A percentile compares a stretch with the other conserved stretches of the same genome.
These are phyloP conservation scores for Cryptosporidium ubiquitum DNA, from an alignment of 169 alveolate species.

Conservation along the genomic window DNA sequence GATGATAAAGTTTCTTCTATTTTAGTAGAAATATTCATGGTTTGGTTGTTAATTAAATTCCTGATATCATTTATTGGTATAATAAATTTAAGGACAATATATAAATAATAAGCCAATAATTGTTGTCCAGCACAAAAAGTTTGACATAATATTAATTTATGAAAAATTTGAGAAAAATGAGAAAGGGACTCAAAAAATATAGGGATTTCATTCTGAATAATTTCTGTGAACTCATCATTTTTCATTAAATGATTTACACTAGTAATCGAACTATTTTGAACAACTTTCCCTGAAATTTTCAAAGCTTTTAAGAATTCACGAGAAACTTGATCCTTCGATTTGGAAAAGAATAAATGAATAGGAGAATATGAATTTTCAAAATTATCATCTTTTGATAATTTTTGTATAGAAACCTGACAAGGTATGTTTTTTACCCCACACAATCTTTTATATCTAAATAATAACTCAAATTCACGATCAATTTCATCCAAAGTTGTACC, in stretches of 20 bases:
- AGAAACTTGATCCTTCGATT: neutral
- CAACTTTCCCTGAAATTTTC: constrained; percentile 14
- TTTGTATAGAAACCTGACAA: constrained; percentile 10
- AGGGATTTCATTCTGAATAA: constrained; percentile 5
- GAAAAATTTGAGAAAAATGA: neutral
- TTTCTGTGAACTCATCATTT: neutral
- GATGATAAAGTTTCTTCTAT: neutral
- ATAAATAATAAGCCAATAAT: constrained; percentile 33
- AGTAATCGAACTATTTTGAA: neutral
- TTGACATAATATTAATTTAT: constrained; percentile 2
- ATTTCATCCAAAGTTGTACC: neutral
- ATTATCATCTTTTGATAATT: neutral
- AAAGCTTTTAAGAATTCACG: constrained; percentile 20
- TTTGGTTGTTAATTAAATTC: neutral
- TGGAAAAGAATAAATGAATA: constrained; percentile 5
- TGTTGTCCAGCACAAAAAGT: constrained; percentile 48
- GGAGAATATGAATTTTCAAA: constrained; percentile 15
- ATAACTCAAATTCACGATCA: neutral
- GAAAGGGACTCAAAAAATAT: constrained; percentile 4
- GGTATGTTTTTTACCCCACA: constrained; percentile 1
- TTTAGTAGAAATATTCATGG: neutral
- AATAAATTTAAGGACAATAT: neutral
- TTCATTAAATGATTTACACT: neutral
- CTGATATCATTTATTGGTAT: neutral
- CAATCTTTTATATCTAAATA: neutral